Percentiles rank a stretch among this genome's conserved stretches.
Conservation (phyloP, 768 basidiomycete genomes). For the Termitomyces sp. region DNA sequence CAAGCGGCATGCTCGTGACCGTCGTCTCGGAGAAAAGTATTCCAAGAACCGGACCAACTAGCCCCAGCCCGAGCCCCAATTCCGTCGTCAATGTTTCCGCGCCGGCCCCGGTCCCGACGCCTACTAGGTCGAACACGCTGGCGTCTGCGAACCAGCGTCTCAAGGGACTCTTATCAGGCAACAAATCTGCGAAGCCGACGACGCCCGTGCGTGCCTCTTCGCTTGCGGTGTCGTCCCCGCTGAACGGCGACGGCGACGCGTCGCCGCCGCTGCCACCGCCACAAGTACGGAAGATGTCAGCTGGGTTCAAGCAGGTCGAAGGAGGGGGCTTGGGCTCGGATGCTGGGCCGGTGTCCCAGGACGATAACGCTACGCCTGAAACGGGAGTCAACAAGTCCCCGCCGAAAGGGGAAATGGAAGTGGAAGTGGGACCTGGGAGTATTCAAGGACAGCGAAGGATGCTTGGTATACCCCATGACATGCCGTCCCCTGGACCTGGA, state of each 20-base stretch:
- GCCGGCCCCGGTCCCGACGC: conserved; percentile 22
- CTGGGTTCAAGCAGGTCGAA: conserved; percentile 15
- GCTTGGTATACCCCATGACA: conserved; percentile 7
- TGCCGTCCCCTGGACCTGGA: conserved; percentile 4
- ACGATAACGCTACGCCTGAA: conserved; percentile 4
- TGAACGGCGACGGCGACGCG: not conserved
- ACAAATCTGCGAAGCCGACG: conserved; percentile 4
- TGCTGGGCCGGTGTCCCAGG: conserved; percentile 8
- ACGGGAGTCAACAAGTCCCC: conserved; percentile 1
- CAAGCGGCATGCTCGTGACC: conserved; percentile 77
- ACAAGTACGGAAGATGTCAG: conserved; percentile 7
- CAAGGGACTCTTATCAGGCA: conserved; percentile 35
- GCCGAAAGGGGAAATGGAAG: not conserved
- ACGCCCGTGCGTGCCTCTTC: conserved; percentile 22
- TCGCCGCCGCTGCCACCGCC: conserved; percentile 1
- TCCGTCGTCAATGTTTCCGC: no score
- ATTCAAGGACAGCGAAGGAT: not conserved
- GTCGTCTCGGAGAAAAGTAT: conserved; percentile 79
- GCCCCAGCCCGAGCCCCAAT: conserved; percentile 3
- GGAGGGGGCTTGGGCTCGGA: conserved; percentile 11
- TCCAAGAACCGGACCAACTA: conserved; percentile 23
- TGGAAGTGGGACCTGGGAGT: no score
- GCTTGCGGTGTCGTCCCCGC: conserved; percentile 13
- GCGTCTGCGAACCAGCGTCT: conserved; percentile 39
- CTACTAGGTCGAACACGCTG: conserved; percentile 25